A percentile compares a stretch with the other conserved stretches of the same genome.
phyloP scores from a whole-genome alignment of 345 rosid species.

The Chamaenerion angustifolium region DNA sequence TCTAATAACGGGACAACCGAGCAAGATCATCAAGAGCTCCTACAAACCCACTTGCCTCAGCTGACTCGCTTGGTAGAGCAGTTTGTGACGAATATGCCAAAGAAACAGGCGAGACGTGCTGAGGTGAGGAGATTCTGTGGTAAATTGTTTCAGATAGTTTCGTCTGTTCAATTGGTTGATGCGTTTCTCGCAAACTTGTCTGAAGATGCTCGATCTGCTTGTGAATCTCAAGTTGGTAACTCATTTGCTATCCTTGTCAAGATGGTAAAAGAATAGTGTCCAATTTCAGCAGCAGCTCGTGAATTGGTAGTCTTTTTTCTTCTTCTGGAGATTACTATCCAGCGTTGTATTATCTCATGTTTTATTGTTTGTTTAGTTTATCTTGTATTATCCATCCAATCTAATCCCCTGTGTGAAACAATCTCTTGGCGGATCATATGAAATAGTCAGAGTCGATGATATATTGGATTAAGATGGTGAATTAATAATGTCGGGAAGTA shows the following conservation, averaged over 20 bases:
- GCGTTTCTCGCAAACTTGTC: constrained; percentile 44
- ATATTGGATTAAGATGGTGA: too few species aligned
- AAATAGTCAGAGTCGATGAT: too few species aligned
- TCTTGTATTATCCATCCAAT: too few species aligned
- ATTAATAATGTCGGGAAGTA: too few species aligned
- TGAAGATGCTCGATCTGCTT: constrained; percentile 41
- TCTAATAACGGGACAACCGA: constrained; percentile 18
- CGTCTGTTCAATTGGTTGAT: constrained; percentile 34
- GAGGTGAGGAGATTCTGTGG: constrained; percentile 59
- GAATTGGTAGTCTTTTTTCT: too few species aligned
- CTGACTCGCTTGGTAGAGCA: constrained; percentile 39
- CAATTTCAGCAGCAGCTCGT: neutral
- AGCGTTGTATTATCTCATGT: too few species aligned
- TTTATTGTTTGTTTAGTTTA: too few species aligned
- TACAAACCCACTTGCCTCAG: constrained; percentile 36
- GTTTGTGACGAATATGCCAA: constrained; percentile 52
- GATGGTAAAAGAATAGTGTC: constrained; percentile 14
- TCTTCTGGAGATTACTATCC: neutral
- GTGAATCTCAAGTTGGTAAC: constrained; percentile 59
- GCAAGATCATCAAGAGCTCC: constrained; percentile 30
- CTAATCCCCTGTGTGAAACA: too few species aligned
- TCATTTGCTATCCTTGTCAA: constrained; percentile 31
- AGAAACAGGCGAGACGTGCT: constrained; percentile 47
- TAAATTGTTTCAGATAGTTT: constrained; percentile 43
- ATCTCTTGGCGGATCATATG: too few species aligned